Percentiles rank a stretch among this genome's conserved stretches.
Evolutionary conservation across 2,329 filamentous ascomycete species (phyloP).

Genomic region (Penicillium hesseltinei): DNA sequence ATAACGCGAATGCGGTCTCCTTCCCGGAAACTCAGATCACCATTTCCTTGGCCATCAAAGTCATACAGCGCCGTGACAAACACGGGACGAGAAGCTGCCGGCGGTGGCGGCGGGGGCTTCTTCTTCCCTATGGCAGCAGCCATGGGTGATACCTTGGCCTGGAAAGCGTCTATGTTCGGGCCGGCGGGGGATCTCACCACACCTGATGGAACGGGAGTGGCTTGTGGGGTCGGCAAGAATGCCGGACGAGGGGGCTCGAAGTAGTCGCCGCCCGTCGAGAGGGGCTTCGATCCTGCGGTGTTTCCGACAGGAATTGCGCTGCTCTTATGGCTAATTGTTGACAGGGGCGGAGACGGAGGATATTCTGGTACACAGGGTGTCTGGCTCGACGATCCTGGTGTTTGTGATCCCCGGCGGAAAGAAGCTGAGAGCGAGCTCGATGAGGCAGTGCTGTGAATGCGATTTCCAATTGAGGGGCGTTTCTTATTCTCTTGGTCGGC

Average conservation of each 20-base stretch:
- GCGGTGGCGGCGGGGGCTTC: conserved; percentile 70
- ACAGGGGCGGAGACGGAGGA: conserved; percentile 6
- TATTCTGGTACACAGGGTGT: conserved; percentile 26
- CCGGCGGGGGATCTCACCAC: conserved; percentile 31
- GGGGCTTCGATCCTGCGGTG: conserved; percentile 15
- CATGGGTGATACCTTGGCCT: conserved; percentile 4
- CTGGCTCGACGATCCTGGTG: conserved; percentile 27
- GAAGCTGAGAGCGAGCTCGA: conserved; percentile 36
- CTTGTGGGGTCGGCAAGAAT: conserved; percentile 8
- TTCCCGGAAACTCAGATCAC: conserved; percentile 72
- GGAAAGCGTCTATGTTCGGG: conserved; percentile 29
- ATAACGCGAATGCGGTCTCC: conserved; percentile 75
- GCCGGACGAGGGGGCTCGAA: conserved; percentile 12
- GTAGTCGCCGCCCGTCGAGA: conserved; percentile 16
- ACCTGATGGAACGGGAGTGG: conserved; percentile 3
- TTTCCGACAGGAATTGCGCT: conserved; percentile 16
- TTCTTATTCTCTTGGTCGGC: conserved; percentile 19
- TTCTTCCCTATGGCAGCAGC: conserved; percentile 61
- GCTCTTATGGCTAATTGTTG: neutral
- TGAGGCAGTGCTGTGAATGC: conserved; percentile 26
- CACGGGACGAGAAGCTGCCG: conserved; percentile 52
- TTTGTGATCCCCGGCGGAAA: conserved; percentile 30
- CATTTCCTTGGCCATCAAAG: conserved; percentile 66
- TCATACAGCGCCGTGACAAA: conserved; percentile 73
- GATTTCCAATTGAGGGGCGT: conserved; percentile 43